Evolutionary conservation across 345 rosid species (phyloP).

Genomic region (Streptanthus diversifolius): DNA sequence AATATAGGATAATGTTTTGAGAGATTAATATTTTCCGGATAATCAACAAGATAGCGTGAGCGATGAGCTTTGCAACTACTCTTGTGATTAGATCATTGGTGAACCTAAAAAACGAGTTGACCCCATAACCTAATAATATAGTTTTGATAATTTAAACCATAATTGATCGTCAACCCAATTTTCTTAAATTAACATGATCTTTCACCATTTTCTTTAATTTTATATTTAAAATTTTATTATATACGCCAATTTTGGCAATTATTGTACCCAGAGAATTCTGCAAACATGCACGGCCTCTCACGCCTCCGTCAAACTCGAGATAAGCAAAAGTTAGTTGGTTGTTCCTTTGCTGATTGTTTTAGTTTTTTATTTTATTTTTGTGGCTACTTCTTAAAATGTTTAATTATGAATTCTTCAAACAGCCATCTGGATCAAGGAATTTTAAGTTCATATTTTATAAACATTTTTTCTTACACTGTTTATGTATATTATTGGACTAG

Average conservation of each 20-base stretch:
- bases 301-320: neutral
- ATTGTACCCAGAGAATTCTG: neutral
- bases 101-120: too few species aligned
- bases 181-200: too few species aligned
- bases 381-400: neutral
- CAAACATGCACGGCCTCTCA: constrained; percentile 14
- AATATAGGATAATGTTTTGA: neutral
- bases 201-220: neutral
- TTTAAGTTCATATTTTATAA: neutral
- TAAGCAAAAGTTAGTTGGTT: constrained; percentile 11
- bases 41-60: neutral
- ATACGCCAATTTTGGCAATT: neutral
- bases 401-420: neutral
- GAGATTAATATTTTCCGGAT: neutral
- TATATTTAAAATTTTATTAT: neutral
- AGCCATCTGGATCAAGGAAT: neutral
- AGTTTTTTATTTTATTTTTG: neutral
- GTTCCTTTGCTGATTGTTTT: neutral
- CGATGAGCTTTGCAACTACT: neutral
- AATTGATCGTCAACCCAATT: neutral
- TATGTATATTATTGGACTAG: neutral
- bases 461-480: neutral
- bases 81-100: neutral
- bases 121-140: too few species aligned
- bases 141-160: too few species aligned